Base-by-base conservation (phyloP, 2,329 filamentous ascomycete species). In the Zelopaecilomyces penicillatus region DNA sequence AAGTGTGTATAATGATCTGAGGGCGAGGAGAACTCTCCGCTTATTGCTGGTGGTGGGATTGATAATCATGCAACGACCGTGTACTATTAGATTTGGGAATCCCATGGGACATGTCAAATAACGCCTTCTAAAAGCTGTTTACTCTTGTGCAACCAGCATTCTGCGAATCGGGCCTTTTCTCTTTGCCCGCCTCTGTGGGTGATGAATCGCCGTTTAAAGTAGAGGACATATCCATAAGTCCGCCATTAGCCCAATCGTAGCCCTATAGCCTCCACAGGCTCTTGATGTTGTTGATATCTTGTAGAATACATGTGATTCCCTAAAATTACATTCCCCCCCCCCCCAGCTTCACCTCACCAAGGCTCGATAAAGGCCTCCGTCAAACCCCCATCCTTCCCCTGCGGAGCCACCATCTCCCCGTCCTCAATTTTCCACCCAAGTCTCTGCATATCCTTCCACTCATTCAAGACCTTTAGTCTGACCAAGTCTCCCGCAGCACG, bases 401-500 rank as follows among this genome's bases (percentile, higher is more conserved):
- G 56, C 1, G 73, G 71, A 2, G 66, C 51, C n/a, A 67, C 53
- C 37, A 77, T 59, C 40, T 65, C 56, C 2, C 71, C 78, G 35
- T 75, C 66, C 11, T 71, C 65, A 26, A 86, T 57, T 32, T 53
- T 69, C 85, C 87, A 95, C 0, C 88, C 88, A 26, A 75, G 66
- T 35, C 66, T 64, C 62, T 78, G 74, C 71, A 93, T 69, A 30
- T 66, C 64, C 50, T 74, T 77, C 87, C 88, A 95, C 50, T 80
- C 74, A 44, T 83, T 73, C 42, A 71, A 74, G 5, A 94, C 74
- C 61, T 82, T 86, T 41, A 80, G 73, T 39, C 85, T 71, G 0
- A 95, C 86, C 42, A 98, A 64, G 48, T 97, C 89, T 1, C 91
- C 93, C 0, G 94, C 91, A 0, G 90, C 87, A 39, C 83, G 76